Conservation (phyloP, 257 asterid genomes). For the Sherardia arvensis region DNA sequence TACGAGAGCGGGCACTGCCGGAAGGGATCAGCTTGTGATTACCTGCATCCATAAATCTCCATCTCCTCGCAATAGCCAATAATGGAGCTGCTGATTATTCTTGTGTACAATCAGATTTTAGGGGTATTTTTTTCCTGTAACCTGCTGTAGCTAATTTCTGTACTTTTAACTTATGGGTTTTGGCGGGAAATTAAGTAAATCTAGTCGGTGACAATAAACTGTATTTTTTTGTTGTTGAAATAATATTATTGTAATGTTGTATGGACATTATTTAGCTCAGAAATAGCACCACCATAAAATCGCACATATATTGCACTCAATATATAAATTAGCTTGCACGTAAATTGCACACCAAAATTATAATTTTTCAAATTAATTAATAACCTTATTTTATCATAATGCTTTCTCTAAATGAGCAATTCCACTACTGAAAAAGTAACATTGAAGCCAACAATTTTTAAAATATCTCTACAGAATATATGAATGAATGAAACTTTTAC, state of each 20-base stretch:
- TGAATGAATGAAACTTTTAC: too few species aligned
- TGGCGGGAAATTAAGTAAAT: not conserved
- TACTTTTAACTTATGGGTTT: not conserved
- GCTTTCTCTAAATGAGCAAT: too few species aligned
- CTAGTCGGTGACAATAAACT: not conserved
- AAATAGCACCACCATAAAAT: too few species aligned
- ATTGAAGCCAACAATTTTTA: too few species aligned
- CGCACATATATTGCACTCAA: too few species aligned
- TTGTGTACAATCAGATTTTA: slow-evolving; percentile 20
- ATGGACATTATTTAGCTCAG: not conserved
- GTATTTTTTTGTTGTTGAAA: slow-evolving; percentile 6
- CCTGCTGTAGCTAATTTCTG: slow-evolving; percentile 6
- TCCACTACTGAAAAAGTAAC: too few species aligned
- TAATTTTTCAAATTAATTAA: too few species aligned
- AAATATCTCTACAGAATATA: too few species aligned
- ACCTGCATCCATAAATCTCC: slow-evolving; percentile 54
- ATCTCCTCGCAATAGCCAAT: slow-evolving; percentile 1
- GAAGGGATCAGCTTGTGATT: slow-evolving; percentile 87
- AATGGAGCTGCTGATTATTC: slow-evolving; percentile 14
- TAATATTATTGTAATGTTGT: not conserved
- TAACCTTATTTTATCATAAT: too few species aligned
- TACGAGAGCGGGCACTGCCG: slow-evolving; percentile 84
- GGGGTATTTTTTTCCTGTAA: not conserved
- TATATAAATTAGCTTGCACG: too few species aligned
- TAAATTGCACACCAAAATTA: too few species aligned